These are phyloP conservation scores for Fomitopsis pinicola DNA, from an alignment of 1,284 basidiomycete species.

Conservation along the genomic window DNA sequence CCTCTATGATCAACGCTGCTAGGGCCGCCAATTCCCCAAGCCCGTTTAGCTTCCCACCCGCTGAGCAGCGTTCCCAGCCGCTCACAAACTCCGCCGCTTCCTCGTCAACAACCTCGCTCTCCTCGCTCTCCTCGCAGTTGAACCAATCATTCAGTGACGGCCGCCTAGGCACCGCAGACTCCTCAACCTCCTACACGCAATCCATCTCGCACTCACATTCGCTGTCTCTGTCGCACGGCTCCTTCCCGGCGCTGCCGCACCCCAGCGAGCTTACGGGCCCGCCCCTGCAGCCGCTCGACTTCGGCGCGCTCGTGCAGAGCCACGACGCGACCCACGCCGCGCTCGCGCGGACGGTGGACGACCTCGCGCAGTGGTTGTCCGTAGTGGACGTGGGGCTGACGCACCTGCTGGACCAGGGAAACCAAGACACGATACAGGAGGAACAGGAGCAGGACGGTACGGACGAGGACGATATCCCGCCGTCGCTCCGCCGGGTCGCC, in stretches of 20 bases:
- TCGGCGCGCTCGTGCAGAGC: conserved; percentile 52
- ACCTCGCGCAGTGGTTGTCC: conserved; percentile 78
- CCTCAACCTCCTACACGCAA: conserved; percentile 14
- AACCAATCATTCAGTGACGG: conserved; percentile 20
- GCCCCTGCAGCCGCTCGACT: conserved; percentile 64
- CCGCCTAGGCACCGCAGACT: conserved; percentile 16
- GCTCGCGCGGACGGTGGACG: conserved; percentile 74
- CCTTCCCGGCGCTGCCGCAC: conserved; percentile 12
- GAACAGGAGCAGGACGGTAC: conserved; percentile 39
- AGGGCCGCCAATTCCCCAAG: conserved; percentile 33
- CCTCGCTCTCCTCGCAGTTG: conserved; percentile 25
- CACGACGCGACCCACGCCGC: conserved; percentile 67
- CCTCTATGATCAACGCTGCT: conserved; percentile 46
- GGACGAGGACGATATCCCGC: conserved; percentile 6
- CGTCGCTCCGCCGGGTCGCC: conserved; percentile 8
- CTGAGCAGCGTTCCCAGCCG: conserved; percentile 11
- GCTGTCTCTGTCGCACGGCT: conserved; percentile 21
- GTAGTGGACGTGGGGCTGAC: conserved; percentile 71
- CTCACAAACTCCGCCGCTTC: conserved; percentile 23
- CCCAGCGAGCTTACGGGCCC: conserved; percentile 30
- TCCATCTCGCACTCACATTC: conserved; percentile 18
- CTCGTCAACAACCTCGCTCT: conserved; percentile 25
- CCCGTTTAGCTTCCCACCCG: conserved; percentile 31
- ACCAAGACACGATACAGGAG: conserved; percentile 51
- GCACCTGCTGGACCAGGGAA: conserved; percentile 52